Percentiles rank a stretch among this genome's conserved stretches.
These are phyloP conservation scores for Syzygium syzygioides DNA, from an alignment of 441 rosid genomes.

Conservation along the genomic window DNA sequence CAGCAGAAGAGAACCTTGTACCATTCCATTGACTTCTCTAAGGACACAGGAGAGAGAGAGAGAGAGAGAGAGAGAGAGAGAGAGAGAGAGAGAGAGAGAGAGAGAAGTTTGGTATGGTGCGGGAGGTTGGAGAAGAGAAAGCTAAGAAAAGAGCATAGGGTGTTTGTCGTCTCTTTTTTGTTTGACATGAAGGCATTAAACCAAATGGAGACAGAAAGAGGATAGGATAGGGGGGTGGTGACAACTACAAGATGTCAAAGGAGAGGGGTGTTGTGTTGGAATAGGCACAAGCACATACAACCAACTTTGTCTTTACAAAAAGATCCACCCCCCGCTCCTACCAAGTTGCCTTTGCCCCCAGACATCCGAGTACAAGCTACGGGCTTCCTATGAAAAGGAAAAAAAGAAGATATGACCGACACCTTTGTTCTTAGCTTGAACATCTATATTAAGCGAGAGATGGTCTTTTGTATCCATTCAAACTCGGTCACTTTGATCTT, in stretches of 20 bases:
- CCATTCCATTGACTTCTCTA: neutral
- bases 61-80: neutral
- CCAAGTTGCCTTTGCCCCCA: neutral
- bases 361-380: neutral
- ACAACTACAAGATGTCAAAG: neutral
- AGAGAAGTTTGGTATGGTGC: neutral
- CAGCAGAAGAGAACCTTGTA: neutral
- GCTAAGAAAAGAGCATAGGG: neutral
- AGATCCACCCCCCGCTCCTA: neutral
- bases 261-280: neutral
- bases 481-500: neutral
- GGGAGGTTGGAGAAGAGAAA: neutral
- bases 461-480: neutral
- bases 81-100: neutral
- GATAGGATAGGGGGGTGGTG: neutral
- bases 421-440: neutral
- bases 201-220: neutral
- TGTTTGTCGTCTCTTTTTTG: neutral
- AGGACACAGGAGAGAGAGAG: neutral
- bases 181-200: neutral
- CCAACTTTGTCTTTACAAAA: neutral
- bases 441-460: neutral
- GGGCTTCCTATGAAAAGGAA: neutral
- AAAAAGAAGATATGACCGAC: neutral
- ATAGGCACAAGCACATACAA: neutral